Evolutionary conservation across 2,329 filamentous ascomycete species (phyloP).

Genomic region (Diaporthe vexans): DNA sequence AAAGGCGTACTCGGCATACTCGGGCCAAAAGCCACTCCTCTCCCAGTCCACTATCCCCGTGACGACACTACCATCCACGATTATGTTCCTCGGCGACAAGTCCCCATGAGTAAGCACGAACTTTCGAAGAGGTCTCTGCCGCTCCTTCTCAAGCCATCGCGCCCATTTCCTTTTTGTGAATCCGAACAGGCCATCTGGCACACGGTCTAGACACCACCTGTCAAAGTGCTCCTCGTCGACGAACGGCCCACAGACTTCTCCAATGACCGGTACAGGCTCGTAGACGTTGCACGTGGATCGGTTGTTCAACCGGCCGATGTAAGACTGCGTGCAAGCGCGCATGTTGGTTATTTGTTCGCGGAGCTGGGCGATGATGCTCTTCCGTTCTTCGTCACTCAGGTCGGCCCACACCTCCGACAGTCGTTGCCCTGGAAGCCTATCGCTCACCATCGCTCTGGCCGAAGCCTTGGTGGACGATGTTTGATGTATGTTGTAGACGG

Average conservation of each 20-base stretch:
- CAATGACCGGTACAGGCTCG: not conserved
- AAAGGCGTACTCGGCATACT: constrained; percentile 42
- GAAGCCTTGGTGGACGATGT: not conserved
- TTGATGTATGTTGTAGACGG: constrained; percentile 35
- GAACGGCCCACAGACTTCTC: constrained; percentile 35
- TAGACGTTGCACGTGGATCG: not conserved
- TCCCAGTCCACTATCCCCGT: constrained; percentile 42
- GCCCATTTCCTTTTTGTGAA: constrained; percentile 7
- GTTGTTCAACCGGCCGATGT: constrained; percentile 38
- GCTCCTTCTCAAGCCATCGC: constrained; percentile 26
- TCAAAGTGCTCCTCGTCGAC: constrained; percentile 38
- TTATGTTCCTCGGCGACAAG: constrained; percentile 37
- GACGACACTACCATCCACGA: constrained; percentile 26
- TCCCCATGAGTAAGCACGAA: constrained; percentile 33
- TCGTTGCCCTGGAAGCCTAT: constrained; percentile 33
- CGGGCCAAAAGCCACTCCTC: constrained; percentile 40
- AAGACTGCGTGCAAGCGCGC: constrained; percentile 38
- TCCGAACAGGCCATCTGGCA: not conserved
- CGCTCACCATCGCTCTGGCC: constrained; percentile 33
- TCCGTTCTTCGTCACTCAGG: not conserved
- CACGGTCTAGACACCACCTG: constrained; percentile 36
- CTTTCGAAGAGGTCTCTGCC: not conserved
- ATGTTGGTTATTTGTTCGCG: constrained; percentile 36
- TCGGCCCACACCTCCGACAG: constrained; percentile 34
- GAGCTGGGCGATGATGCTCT: constrained; percentile 35